Base-by-base conservation (phyloP, 805 yeast species). In the Nakazawaea sp. region DNA sequence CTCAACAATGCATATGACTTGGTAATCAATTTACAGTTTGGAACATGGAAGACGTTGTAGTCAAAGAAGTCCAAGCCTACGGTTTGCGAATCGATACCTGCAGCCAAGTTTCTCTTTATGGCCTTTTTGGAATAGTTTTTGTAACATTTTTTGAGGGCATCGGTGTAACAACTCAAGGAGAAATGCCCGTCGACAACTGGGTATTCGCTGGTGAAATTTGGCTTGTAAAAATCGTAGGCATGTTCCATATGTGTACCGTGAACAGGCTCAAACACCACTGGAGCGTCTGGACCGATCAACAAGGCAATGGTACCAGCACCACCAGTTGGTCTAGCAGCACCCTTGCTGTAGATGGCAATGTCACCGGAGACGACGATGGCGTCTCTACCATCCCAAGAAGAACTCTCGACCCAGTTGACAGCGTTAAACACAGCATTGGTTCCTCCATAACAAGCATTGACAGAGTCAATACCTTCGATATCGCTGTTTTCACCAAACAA, bases 261-360 rank as follows among this genome's bases (percentile, higher is more conserved):
- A 43, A 78, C 75, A 31, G 81, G 66, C 52, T 92, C 97, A 52
- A 92, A 80, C 28, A 86, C 96, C 49, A 92, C 73, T 48, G 98
- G 98, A 28, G 98, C 97, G 58, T 92, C 95, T 36, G 97, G 96
- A 35, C 98, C 98, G 53, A 92, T 85, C 59, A 84, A 77, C 57
- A 92, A 53, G 30, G 98, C 98, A 43, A 90, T 94, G 33, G 94
- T 73, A 59, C 98, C 98, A 38, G 95, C 97, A 69, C 98, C 98
- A 62, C 98, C 98, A 37, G 98, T 92, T 56, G 98, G 98, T 73
- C 98, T 82, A 40, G 98, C 98, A 27, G 95, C 82, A 59, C 98
- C 98, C 67, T 89, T 77, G 53, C 89, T 88, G 65, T 92, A 92
- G 50, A 92, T 81, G 56, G 98, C 98, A 61, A 92, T 92, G 64